These are phyloP conservation scores for Umbelopsis sp. DNA, from an alignment of 192 early-diverging fungal genomes.

Conservation along the genomic window DNA sequence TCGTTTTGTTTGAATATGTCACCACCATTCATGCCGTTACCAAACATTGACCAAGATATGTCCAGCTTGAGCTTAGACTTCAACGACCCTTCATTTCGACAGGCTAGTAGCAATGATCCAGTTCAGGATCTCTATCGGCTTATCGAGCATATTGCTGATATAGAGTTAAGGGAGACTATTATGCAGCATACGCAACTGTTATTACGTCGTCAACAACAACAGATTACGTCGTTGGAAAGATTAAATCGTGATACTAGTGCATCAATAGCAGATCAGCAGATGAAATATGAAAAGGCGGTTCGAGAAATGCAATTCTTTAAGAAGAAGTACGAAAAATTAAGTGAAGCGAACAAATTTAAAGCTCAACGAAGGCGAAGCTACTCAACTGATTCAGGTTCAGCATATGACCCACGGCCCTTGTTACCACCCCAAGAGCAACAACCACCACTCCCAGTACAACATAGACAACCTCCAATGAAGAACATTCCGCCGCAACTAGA, in stretches of 20 bases:
- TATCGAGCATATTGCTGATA: constrained; percentile 12
- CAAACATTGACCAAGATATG: constrained; percentile 19
- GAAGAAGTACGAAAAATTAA: constrained; percentile 32
- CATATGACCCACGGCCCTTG: not conserved
- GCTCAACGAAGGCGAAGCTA: constrained; percentile 12
- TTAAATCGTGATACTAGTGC: not conserved
- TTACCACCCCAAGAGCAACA: not conserved
- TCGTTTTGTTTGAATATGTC: not conserved
- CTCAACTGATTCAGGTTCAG: constrained; percentile 10
- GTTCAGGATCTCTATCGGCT: not conserved
- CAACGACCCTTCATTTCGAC: not conserved
- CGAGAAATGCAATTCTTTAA: constrained; percentile 41
- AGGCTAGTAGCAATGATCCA: not conserved
- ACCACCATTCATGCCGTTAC: constrained; percentile 1
- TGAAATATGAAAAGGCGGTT: constrained; percentile 39
- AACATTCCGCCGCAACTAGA: constrained; percentile 16
- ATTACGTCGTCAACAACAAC: not conserved
- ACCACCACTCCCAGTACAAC: constrained; percentile 7
- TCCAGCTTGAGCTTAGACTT: constrained; percentile 14
- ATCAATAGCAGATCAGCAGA: constrained; percentile 4
- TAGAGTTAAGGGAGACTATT: not conserved
- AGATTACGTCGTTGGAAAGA: not conserved
- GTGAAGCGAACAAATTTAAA: constrained; percentile 8
- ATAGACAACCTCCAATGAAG: constrained; percentile 6
- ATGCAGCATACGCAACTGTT: not conserved